Evolutionary conservation across 192 early-diverging fungal species (phyloP).

Genomic region (Spizellomyces punctatus): DNA sequence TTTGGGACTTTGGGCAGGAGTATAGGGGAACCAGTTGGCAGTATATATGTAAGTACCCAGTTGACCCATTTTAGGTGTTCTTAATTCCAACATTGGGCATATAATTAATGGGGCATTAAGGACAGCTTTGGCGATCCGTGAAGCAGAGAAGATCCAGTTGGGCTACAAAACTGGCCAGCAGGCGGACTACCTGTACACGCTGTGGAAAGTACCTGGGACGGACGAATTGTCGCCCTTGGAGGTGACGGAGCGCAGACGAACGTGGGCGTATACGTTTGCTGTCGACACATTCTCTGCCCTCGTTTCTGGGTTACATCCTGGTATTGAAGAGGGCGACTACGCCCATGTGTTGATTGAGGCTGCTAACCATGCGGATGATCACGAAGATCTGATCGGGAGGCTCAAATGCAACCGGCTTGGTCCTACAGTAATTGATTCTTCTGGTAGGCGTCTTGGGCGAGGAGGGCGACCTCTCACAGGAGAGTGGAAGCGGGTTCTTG

Average conservation of each 20-base stretch:
- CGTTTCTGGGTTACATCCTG: background rate
- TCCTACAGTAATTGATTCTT: background rate
- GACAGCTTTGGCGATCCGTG: slow-evolving; percentile 10
- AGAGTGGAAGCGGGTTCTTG: slow-evolving; percentile 13
- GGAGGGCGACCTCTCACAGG: background rate
- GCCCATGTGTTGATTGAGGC: slow-evolving; percentile 11
- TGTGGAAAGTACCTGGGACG: slow-evolving; percentile 7
- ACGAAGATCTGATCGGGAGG: too few relatives aligned
- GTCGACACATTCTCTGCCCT: slow-evolving; percentile 17
- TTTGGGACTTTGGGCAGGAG: slow-evolving; percentile 12
- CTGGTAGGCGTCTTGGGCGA: too few relatives aligned
- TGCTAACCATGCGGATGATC: background rate
- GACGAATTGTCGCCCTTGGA: background rate
- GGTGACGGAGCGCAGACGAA: background rate
- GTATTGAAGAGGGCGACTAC: slow-evolving; percentile 21
- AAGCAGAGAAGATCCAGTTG: background rate
- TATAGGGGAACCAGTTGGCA: background rate
- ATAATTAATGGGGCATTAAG: background rate
- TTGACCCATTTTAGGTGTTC: too few relatives aligned
- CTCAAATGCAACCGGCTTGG: background rate
- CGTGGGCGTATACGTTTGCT: slow-evolving; percentile 13
- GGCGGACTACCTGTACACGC: background rate
- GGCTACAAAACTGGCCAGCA: slow-evolving; percentile 4
- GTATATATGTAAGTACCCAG: slow-evolving; percentile 4
- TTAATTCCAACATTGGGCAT: too few relatives aligned